These are phyloP conservation scores for Aureobasidium musti DNA, from an alignment of 2,329 filamentous ascomycete species.

Conservation along the genomic window DNA sequence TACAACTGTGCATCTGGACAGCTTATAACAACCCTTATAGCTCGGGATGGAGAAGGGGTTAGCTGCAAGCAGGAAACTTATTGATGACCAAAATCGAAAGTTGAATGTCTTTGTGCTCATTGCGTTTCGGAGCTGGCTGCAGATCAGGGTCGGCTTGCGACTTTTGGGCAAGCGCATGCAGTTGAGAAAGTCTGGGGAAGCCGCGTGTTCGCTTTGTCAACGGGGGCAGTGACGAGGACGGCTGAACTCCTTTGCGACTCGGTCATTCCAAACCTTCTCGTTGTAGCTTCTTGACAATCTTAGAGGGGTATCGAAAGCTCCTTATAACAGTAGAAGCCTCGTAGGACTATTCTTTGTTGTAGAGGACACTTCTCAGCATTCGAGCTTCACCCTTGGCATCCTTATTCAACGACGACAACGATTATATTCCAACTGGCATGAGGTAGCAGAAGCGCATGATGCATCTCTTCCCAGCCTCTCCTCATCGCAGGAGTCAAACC, in stretches of 20 bases:
- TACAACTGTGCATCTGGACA: too few species aligned
- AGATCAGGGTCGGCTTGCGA: slow-evolving; percentile 12
- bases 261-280: not conserved
- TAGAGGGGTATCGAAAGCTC: too few species aligned
- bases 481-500: slow-evolving; percentile 5
- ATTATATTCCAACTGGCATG: slow-evolving; percentile 12
- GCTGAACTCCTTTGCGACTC: not conserved
- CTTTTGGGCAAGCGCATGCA: slow-evolving; percentile 3
- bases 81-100: slow-evolving; percentile 12
- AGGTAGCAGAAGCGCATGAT: slow-evolving; percentile 19
- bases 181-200: slow-evolving; percentile 19
- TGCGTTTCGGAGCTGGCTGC: not conserved
- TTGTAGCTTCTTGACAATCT: not conserved
- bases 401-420: slow-evolving; percentile 11
- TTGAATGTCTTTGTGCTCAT: slow-evolving; percentile 1
- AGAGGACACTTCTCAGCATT: not conserved
- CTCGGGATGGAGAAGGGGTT: too few species aligned
- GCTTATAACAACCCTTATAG: too few species aligned
- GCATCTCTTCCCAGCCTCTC: slow-evolving; percentile 5
- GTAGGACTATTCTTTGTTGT: not conserved
- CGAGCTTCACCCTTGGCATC: slow-evolving; percentile 11
- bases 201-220: slow-evolving; percentile 26
- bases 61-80: too few species aligned
- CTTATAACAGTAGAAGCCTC: not conserved
- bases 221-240: not conserved